A percentile compares a stretch with the other conserved stretches of the same genome.
Evolutionary conservation across 352 stramenopile species (phyloP).

Genomic region (Labyrinthula sp.): DNA sequence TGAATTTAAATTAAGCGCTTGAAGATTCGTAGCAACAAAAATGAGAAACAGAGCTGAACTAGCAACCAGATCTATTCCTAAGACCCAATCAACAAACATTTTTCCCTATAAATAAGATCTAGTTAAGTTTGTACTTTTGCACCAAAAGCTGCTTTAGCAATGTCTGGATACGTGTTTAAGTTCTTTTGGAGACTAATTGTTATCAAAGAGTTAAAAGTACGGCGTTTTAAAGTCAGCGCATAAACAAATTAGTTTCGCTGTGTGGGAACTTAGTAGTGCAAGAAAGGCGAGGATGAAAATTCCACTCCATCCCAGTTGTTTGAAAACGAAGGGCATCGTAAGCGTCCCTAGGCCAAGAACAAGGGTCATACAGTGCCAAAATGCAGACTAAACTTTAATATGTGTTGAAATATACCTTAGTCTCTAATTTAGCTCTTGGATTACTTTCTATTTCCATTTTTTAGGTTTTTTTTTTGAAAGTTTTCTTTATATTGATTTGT

Average conservation of each 20-base stretch:
- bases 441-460: no score
- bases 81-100: conserved; percentile 24
- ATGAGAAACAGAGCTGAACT: conserved; percentile 24
- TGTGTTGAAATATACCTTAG: no score
- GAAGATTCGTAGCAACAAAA: conserved; percentile 27
- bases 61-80: conserved; percentile 25
- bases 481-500: no score
- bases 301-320: conserved; percentile 18
- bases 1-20: no score
- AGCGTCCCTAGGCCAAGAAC: conserved; percentile 24
- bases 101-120: no score
- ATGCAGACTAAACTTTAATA: no score
- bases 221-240: conserved; percentile 20
- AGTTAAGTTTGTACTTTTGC: no score
- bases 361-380: conserved; percentile 29
- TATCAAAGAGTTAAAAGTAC: no score
- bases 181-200: conserved; percentile 6
- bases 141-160: conserved; percentile 24
- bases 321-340: conserved; percentile 25
- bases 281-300: conserved; percentile 14
- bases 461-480: no score
- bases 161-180: conserved; percentile 28
- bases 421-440: no score
- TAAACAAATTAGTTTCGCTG: conserved; percentile 21
- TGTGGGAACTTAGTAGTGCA: conserved; percentile 19